Evolutionary conservation across 805 yeast species (phyloP).

Genomic region (Myxozyma geophila): DNA sequence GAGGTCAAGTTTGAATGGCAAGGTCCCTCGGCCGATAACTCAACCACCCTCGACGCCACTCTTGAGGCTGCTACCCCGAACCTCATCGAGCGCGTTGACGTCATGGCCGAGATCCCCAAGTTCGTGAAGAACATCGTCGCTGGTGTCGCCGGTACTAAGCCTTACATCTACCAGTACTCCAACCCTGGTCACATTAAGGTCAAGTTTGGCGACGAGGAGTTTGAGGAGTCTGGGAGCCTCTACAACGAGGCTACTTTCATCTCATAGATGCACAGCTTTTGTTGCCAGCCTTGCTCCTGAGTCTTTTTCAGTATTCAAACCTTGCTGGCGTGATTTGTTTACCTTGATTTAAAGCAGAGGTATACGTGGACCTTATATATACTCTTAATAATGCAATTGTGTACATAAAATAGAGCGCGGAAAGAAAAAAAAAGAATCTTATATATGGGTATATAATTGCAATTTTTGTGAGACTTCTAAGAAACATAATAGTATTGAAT

Average conservation of each 20-base stretch:
- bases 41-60: slow-evolving; percentile 43
- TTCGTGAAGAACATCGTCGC: slow-evolving; percentile 91
- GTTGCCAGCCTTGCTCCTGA: not conserved
- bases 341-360: not conserved
- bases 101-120: slow-evolving; percentile 94
- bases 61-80: slow-evolving; percentile 60
- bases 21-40: slow-evolving; percentile 56
- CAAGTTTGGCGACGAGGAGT: slow-evolving; percentile 49
- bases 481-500: not conserved
- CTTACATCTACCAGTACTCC: slow-evolving; percentile 92
- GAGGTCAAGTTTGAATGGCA: slow-evolving; percentile 62
- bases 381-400: not conserved
- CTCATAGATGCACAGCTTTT: slow-evolving; percentile 39
- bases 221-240: slow-evolving; percentile 63
- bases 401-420: not conserved
- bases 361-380: slow-evolving; percentile 1
- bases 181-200: slow-evolving; percentile 60
- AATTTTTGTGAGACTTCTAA: not conserved
- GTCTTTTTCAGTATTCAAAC: not conserved
- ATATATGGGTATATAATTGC: slow-evolving; percentile 8
- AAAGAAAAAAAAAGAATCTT: not conserved
- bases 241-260: slow-evolving; percentile 86
- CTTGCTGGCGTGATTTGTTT: not conserved
- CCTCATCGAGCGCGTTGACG: slow-evolving; percentile 89
- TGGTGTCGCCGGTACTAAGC: slow-evolving; percentile 94